Percentiles rank a stretch among this genome's conserved stretches.
phyloP scores from a whole-genome alignment of 176 grass and related monocot species.

The Carex parvula region DNA sequence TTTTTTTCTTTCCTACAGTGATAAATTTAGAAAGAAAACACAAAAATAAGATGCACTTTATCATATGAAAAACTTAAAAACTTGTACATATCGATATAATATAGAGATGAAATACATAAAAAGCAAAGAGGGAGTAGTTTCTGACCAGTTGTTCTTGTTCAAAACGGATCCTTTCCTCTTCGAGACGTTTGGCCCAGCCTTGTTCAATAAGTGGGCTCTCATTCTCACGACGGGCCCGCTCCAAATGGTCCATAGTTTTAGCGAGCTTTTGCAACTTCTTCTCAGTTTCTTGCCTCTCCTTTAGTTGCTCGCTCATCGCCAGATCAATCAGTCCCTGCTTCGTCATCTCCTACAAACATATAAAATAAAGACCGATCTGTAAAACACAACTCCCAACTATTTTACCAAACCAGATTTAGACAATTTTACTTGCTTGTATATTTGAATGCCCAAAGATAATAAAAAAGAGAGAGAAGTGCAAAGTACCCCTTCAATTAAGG shows the following conservation, averaged over 20 bases:
- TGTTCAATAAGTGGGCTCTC: constrained; percentile 81
- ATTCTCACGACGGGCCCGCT: constrained; percentile 83
- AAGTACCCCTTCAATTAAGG: constrained; percentile 61
- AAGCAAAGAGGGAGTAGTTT: background rate
- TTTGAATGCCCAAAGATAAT: background rate
- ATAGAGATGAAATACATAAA: too few relatives aligned
- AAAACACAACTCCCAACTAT: background rate
- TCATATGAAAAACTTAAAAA: too few relatives aligned
- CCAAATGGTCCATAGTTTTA: constrained; percentile 90
- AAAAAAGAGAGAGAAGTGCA: background rate
- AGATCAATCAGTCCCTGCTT: constrained; percentile 64
- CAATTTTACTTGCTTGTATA: background rate
- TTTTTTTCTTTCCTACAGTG: too few relatives aligned
- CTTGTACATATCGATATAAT: too few relatives aligned
- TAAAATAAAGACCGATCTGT: background rate
- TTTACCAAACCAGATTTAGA: background rate
- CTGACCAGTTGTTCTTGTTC: constrained; percentile 87
- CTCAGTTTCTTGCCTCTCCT: constrained; percentile 72
- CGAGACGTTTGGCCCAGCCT: constrained; percentile 59
- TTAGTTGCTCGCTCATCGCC: constrained; percentile 47
- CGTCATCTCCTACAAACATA: constrained; percentile 48
- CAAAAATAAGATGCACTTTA: too few relatives aligned
- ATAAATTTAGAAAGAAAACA: too few relatives aligned
- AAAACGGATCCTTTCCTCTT: constrained; percentile 69
- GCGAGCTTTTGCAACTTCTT: constrained; percentile 68